Evolutionary conservation across 331 rosid genomes (phyloP), one percentile per base, ranked within the genome.

Genomic region (Rosa hybrid): DNA sequence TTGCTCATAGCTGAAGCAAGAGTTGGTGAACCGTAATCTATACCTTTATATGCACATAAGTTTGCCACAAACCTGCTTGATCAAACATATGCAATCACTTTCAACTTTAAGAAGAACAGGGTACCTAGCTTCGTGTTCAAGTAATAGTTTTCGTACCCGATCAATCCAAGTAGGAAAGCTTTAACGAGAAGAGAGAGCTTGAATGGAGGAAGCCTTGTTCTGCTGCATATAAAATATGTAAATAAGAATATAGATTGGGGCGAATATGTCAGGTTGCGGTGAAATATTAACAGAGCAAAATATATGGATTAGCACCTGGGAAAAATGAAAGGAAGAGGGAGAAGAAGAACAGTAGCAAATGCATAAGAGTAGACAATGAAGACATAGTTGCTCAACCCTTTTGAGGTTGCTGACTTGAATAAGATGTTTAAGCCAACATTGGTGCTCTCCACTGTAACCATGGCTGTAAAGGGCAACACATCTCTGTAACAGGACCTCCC

Each of bases 201-300:
- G 79, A 87, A 77, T 0, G 85, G 60, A 78, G 97, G 92, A 82
- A 88, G 88, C 48, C 82, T 86, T 44, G 80, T 79, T 72, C 91
- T 84, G 81, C 84, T 59, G 65, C 65, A 59, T 59, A 51, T 49
- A 27, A 46, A 20, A 70, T 21, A 10, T 34, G 39, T 34, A 34
- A 34, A 34, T 20, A 72, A 72, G 76, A 49, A 1, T 8, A 7
- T 2, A 83, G n/a, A 50, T 49, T 18, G 49, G 11, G 4, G 46
- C 6, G 3, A 20, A 20, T 2, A 30, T 63, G 41, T 12, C 21
- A 46, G 13, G 34, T 34, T 30, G 10, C 13, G 57, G 65, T 44
- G 62, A 0, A 79, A 84, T n/a, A 25, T 50, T 48, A 42, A 34
- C 67, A 38, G n/a, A 45, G 8, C 8, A 17, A 27, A 27, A 63